Conservation (phyloP, 768 basidiomycete genomes). For the Lyophyllum atratum region DNA sequence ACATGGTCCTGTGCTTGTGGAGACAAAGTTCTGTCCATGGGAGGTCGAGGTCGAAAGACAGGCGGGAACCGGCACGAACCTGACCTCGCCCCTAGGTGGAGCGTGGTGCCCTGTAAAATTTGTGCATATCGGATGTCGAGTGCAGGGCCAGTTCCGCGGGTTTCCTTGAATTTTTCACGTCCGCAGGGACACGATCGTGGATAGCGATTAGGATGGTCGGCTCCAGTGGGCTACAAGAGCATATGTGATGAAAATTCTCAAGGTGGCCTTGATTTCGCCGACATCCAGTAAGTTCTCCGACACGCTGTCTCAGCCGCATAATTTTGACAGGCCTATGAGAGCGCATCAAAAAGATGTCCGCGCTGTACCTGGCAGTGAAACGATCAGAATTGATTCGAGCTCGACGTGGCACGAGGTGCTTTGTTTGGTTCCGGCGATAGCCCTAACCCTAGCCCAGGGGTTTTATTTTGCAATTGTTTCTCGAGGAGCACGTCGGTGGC, state of each 20-base stretch:
- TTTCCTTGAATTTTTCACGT: neutral
- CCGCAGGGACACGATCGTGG: neutral
- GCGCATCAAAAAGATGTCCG: constrained; percentile 21
- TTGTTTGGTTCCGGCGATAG: constrained; percentile 16
- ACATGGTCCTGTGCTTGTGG: neutral
- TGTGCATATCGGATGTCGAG: constrained; percentile 7
- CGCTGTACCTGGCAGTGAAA: constrained; percentile 16
- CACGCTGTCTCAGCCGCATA: neutral
- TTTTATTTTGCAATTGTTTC: neutral
- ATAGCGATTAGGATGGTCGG: neutral
- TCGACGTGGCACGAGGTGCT: constrained; percentile 31
- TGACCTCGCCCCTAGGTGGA: neutral
- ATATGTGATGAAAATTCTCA: neutral
- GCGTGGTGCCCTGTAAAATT: neutral
- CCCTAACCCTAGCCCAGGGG: constrained; percentile 28
- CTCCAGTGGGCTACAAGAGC: neutral
- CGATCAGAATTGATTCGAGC: constrained; percentile 23
- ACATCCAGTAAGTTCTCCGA: neutral
- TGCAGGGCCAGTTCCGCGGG: constrained; percentile 9
- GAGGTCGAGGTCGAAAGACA: neutral
- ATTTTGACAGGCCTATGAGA: constrained; percentile 13
- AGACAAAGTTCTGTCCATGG: neutral
- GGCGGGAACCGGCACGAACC: neutral
- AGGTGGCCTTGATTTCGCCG: neutral
- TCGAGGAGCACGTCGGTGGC: constrained; percentile 4